Percentiles rank a stretch among this genome's conserved stretches.
Conservation (phyloP, 208 protist genomes). For the Acanthamoeba castellanii region DNA sequence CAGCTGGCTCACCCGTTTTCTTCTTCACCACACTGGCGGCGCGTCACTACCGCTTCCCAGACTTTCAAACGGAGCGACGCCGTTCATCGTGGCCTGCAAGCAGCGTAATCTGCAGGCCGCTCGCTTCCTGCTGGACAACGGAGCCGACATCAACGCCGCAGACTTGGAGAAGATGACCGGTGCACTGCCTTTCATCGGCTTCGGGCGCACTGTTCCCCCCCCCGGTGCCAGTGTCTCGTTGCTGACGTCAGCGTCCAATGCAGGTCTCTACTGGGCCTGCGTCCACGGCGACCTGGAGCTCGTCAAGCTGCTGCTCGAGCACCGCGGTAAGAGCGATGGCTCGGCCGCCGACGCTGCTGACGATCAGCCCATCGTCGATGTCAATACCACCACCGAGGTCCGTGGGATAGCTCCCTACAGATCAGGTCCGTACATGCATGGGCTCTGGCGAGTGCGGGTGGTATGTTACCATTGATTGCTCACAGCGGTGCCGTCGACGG, state of each 20-base stretch:
- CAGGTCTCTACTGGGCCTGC: conserved; percentile 19
- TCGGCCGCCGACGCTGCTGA: neutral
- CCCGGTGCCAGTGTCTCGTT: neutral
- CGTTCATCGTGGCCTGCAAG: conserved; percentile 15
- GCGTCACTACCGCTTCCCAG: neutral
- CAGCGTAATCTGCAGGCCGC: neutral
- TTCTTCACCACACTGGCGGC: neutral
- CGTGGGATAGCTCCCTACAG: neutral
- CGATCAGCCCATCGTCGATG: conserved; percentile 6
- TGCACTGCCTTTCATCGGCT: neutral
- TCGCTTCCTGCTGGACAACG: conserved; percentile 11
- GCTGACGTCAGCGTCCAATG: neutral
- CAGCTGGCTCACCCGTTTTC: neutral
- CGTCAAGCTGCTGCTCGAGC: neutral
- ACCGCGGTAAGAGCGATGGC: neutral
- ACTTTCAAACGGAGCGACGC: neutral
- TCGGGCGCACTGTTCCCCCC: neutral
- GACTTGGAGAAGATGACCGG: neutral
- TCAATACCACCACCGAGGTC: neutral
- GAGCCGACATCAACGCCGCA: neutral
- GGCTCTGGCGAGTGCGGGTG: neutral
- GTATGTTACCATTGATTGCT: neutral
- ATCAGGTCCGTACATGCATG: neutral
- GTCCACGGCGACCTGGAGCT: neutral
- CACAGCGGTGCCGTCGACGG: neutral